Evolutionary conservation across 2,329 filamentous ascomycete genomes (phyloP).

Genomic region (Amphichorda felina): DNA sequence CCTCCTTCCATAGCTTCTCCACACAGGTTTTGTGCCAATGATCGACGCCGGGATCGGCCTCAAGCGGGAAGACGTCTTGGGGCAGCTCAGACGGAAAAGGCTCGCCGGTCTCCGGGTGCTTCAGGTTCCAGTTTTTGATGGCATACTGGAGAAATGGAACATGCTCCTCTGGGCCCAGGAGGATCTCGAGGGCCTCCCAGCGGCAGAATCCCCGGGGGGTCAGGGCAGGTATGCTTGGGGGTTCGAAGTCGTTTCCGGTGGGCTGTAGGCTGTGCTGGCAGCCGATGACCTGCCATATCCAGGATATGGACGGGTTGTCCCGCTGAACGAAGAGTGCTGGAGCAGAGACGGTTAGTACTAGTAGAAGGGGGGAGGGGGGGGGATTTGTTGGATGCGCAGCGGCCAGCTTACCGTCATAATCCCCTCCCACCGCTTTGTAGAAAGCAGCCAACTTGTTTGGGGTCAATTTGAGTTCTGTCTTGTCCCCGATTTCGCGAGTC

Average conservation of each 20-base stretch:
- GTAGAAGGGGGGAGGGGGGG: not conserved
- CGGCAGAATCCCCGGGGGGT: slow-evolving; percentile 77
- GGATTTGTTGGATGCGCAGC: not conserved
- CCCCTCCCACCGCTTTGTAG: slow-evolving; percentile 62
- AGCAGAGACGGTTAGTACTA: not conserved
- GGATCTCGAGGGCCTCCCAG: slow-evolving; percentile 86
- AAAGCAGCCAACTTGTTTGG: slow-evolving; percentile 65
- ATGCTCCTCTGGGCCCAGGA: slow-evolving; percentile 81
- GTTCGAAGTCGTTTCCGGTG: slow-evolving; percentile 56
- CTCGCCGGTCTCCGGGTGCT: slow-evolving; percentile 61
- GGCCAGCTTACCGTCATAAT: slow-evolving; percentile 50
- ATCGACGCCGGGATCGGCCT: slow-evolving; percentile 69
- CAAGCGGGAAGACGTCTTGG: slow-evolving; percentile 52
- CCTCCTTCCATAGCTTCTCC: slow-evolving; percentile 54
- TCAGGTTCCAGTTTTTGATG: slow-evolving; percentile 64
- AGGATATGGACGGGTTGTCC: slow-evolving; percentile 64
- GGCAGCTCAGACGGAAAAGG: slow-evolving; percentile 51
- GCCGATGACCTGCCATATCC: slow-evolving; percentile 84
- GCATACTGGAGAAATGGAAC: slow-evolving; percentile 73
- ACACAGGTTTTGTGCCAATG: slow-evolving; percentile 76
- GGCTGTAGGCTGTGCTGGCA: slow-evolving; percentile 83
- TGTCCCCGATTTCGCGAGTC: slow-evolving; percentile 48
- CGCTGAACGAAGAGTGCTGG: slow-evolving; percentile 66
- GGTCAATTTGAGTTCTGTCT: slow-evolving; percentile 38
- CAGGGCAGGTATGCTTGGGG: slow-evolving; percentile 71